Conservation (phyloP, 352 stramenopile genomes). For the Pythium phragmiticola region DNA sequence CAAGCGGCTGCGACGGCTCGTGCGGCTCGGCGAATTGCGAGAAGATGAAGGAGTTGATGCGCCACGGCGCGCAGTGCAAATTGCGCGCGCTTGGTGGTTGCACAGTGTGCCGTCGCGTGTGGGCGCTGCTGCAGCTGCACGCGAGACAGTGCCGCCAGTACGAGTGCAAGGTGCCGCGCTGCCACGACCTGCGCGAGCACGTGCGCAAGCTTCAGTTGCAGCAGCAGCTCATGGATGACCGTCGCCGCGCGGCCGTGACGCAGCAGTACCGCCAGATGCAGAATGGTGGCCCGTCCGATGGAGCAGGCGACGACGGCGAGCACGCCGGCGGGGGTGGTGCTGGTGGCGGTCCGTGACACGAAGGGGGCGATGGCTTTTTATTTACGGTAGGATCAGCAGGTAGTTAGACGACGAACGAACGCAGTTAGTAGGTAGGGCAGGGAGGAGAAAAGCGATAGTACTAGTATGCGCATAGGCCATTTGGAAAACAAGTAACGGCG, state of each 20-base stretch:
- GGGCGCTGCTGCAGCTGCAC: slow-evolving; percentile 97
- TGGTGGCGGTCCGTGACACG: slow-evolving; percentile 4
- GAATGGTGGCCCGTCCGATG: slow-evolving; percentile 37
- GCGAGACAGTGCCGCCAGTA: slow-evolving; percentile 94
- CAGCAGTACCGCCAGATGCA: slow-evolving; percentile 87
- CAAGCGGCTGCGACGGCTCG: slow-evolving; percentile 92
- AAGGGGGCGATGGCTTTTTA: slow-evolving; percentile 8
- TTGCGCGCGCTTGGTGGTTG: slow-evolving; percentile 91
- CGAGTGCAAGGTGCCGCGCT: slow-evolving; percentile 95
- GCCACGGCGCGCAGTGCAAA: slow-evolving; percentile 94
- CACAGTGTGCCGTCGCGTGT: slow-evolving; percentile 96
- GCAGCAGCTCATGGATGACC: slow-evolving; percentile 98
- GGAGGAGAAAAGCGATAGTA: neutral
- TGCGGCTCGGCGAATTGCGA: slow-evolving; percentile 97
- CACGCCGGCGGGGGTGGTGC: neutral
- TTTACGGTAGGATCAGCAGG: slow-evolving; percentile 27
- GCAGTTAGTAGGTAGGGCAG: slow-evolving; percentile 21
- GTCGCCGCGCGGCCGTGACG: slow-evolving; percentile 86
- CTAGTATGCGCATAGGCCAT: slow-evolving; percentile 3
- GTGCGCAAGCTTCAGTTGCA: slow-evolving; percentile 95
- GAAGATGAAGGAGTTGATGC: slow-evolving; percentile 99
- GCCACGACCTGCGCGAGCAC: slow-evolving; percentile 94
- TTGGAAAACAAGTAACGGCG: slow-evolving; percentile 3
- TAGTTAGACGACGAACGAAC: neutral
- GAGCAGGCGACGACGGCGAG: slow-evolving; percentile 24